Evolutionary conservation across 257 asterid genomes (phyloP).

Genomic region (Gardenia jasminoides): DNA sequence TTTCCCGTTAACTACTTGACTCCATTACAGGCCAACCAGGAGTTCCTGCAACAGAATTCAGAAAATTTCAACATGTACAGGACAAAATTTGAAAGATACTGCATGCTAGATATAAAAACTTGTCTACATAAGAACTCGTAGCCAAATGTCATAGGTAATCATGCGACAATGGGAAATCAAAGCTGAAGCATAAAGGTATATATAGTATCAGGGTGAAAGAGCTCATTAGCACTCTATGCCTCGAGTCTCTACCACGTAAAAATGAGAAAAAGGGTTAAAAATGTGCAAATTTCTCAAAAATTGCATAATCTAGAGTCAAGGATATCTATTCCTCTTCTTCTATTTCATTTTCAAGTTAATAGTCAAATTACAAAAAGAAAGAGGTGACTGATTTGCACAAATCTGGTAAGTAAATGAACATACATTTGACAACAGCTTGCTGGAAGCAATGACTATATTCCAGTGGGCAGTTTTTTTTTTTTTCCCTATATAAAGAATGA

Average conservation of each 20-base stretch:
- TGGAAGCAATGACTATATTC: not conserved
- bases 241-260: conserved; percentile 55
- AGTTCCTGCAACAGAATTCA: conserved; percentile 3
- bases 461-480: not conserved
- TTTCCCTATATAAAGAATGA: not conserved
- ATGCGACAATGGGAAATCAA: not conserved
- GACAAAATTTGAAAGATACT: not conserved
- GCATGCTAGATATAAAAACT: not conserved
- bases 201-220: not conserved
- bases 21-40: not conserved
- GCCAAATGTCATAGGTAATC: too few species aligned
- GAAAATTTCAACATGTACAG: not conserved
- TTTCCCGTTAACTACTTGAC: not conserved
- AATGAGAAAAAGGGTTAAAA: conserved; percentile 4
- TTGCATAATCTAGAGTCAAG: not conserved
- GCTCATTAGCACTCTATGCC: conserved; percentile 57
- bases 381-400: not conserved
- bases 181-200: not conserved
- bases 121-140: too few species aligned
- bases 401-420: not conserved
- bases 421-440: not conserved
- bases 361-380: not conserved
- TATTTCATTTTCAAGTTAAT: not conserved
- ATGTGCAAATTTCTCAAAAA: not conserved
- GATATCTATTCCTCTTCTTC: not conserved